Evolutionary conservation across 192 early-diverging fungal genomes (phyloP).

Genomic region (Glomus cerebriforme): DNA sequence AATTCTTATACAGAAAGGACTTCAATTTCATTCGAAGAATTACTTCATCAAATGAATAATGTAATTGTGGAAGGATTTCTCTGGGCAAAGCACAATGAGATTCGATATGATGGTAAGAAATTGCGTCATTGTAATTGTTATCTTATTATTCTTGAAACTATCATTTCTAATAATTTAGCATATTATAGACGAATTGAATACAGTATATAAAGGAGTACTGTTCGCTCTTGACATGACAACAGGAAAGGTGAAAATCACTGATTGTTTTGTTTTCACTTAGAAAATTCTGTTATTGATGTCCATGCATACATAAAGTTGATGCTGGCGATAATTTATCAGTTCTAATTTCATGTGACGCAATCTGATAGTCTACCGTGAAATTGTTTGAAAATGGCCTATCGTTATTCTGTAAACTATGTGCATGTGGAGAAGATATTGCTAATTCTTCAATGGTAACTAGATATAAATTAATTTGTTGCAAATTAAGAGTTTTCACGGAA

Average conservation of each 20-base stretch:
- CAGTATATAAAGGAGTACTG: slow-evolving; percentile 1
- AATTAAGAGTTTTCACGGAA: neutral
- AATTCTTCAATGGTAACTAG: slow-evolving; percentile 24
- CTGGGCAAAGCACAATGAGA: slow-evolving; percentile 7
- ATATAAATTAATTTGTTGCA: neutral
- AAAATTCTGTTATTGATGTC: slow-evolving; percentile 1
- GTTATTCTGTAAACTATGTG: slow-evolving; percentile 30
- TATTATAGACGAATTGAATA: slow-evolving; percentile 24
- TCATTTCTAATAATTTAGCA: neutral
- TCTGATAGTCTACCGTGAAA: slow-evolving; percentile 33
- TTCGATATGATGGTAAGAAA: slow-evolving; percentile 17
- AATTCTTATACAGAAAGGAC: neutral
- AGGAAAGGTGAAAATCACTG: slow-evolving; percentile 31
- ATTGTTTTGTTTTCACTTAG: slow-evolving; percentile 19
- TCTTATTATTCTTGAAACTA: neutral
- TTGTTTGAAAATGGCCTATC: slow-evolving; percentile 28
- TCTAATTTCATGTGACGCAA: slow-evolving; percentile 18
- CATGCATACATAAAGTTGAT: slow-evolving; percentile 4
- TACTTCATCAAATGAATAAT: slow-evolving; percentile 1
- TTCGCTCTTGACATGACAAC: slow-evolving; percentile 28
- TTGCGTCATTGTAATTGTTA: neutral
- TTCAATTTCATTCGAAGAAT: neutral
- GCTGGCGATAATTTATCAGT: slow-evolving; percentile 18
- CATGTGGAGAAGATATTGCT: slow-evolving; percentile 30
- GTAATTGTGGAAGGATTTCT: slow-evolving; percentile 22